These are phyloP conservation scores for Microstroma glucosiphilum DNA, from an alignment of 1,284 basidiomycete species.

Conservation along the genomic window DNA sequence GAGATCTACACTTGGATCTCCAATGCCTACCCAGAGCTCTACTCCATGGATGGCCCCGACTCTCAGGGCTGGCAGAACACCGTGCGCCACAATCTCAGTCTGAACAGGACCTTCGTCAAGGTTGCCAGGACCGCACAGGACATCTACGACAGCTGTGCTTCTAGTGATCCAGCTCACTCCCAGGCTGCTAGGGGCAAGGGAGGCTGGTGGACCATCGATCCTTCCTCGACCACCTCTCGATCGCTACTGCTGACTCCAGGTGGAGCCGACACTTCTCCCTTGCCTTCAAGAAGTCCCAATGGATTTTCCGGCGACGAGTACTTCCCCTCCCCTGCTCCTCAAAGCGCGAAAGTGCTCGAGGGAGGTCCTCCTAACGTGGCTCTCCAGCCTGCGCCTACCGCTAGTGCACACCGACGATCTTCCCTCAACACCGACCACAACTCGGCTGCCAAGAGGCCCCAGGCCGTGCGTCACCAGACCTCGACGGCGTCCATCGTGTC, in stretches of 20 bases:
- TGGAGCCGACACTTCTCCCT: too few species aligned
- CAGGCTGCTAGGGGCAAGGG: conserved; percentile 36
- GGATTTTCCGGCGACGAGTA: too few species aligned
- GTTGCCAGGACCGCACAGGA: conserved; percentile 31
- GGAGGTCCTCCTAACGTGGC: too few species aligned
- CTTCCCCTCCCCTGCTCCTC: too few species aligned
- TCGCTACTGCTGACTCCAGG: not conserved
- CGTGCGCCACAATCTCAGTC: conserved; percentile 41
- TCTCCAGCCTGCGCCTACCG: too few species aligned
- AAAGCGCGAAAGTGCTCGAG: too few species aligned
- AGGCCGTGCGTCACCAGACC: too few species aligned
- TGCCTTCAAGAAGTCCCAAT: too few species aligned
- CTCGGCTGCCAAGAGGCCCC: too few species aligned
- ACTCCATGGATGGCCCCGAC: conserved; percentile 33
- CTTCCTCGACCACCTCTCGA: conserved; percentile 22
- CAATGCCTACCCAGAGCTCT: conserved; percentile 28
- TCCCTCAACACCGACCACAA: too few species aligned
- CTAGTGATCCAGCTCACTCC: conserved; percentile 29
- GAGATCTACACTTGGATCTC: conserved; percentile 46
- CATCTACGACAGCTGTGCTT: conserved; percentile 36
- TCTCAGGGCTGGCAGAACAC: conserved; percentile 45
- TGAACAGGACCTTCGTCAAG: conserved; percentile 42
- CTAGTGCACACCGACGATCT: too few species aligned
- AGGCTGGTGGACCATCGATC: conserved; percentile 37
- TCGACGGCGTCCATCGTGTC: too few species aligned